Base-by-base conservation (phyloP, 352 stramenopile species). In the Achlya hypogyna region DNA sequence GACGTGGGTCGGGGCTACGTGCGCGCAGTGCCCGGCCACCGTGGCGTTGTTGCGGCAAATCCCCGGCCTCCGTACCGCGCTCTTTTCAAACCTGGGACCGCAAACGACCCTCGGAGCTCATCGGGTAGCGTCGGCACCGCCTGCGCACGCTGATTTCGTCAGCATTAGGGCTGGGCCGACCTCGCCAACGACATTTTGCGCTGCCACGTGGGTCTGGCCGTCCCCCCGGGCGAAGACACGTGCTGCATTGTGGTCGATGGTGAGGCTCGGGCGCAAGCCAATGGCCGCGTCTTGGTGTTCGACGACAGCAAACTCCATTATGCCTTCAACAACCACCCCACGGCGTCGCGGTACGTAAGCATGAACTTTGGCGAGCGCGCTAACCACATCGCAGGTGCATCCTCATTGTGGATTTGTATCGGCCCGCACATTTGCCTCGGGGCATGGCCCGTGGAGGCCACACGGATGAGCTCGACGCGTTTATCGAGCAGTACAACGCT, bases 241-340 rank as follows among this genome's bases (percentile, higher is more conserved):
- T 93, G 85, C 63, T 78, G 81, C 20, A 89, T 91, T 76, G 81
- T 93, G 4, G 85, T 93, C 10, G 80, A 79, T 12, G 83, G 79
- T 20, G 79, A 96, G 71, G 77, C 78, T 1, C 70, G 75, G 4
- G 80, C 79, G 51, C 88, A 96, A 64, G 56, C 70, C n/a, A 77
- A 91, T 64, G 74, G 81, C 18, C 77, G 93, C 65, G 71, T 96
- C 28, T 77, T 96, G 35, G 88, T 96, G 14, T 96, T 96, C 68
- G 88, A 96, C 73, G 88, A 96, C 72, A 95, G 84, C 72, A 96
- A 96, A 69, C 75, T 95, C 52, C 88, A 96, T 74, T 89, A 88
- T 53, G 87, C 86, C 58, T 95, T 81, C 72, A 95, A 95, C 71
- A 66, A 85, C 60, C 84, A 89, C 65, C 70, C 75, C 3, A 74